Conservation (phyloP, 2,329 filamentous ascomycete species). For the Pseudofabraea citricarpa region DNA sequence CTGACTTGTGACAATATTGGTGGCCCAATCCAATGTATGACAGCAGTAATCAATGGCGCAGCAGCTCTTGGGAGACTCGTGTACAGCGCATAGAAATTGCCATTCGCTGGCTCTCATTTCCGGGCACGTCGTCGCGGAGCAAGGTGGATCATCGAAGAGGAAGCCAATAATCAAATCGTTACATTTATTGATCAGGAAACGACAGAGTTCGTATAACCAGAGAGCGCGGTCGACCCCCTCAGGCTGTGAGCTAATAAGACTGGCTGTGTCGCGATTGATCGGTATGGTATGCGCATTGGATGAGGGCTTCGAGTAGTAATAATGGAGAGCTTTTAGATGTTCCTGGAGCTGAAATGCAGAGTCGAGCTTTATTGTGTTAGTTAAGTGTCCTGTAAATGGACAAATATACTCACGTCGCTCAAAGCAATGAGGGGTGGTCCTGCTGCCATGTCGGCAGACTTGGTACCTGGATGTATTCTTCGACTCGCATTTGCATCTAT, state of each 20-base stretch:
- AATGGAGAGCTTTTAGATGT: slow-evolving; percentile 88
- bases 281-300: slow-evolving; percentile 57
- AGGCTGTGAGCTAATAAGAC: slow-evolving; percentile 73
- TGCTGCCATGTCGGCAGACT: slow-evolving; percentile 85
- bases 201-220: slow-evolving; percentile 97
- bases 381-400: no score
- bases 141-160: slow-evolving; percentile 84
- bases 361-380: slow-evolving; percentile 71
- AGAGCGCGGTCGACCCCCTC: slow-evolving; percentile 78
- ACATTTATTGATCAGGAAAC: slow-evolving; percentile 90
- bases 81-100: slow-evolving; percentile 98
- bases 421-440: slow-evolving; percentile 85
- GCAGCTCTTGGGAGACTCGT: slow-evolving; percentile 93
- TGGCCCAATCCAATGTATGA: slow-evolving; percentile 96
- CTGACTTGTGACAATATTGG: slow-evolving; percentile 86
- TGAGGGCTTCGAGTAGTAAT: slow-evolving; percentile 66
- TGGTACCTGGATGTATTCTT: slow-evolving; percentile 88
- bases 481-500: slow-evolving; percentile 72
- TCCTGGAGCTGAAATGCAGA: slow-evolving; percentile 97
- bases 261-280: slow-evolving; percentile 71
- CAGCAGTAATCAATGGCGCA: slow-evolving; percentile 99
- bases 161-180: slow-evolving; percentile 91
- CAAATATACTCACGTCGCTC: slow-evolving; percentile 59
- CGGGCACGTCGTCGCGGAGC: slow-evolving; percentile 82
- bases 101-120: slow-evolving; percentile 99